Evolutionary conservation across 257 asterid genomes (phyloP).

Genomic region (Solanum phureja): DNA sequence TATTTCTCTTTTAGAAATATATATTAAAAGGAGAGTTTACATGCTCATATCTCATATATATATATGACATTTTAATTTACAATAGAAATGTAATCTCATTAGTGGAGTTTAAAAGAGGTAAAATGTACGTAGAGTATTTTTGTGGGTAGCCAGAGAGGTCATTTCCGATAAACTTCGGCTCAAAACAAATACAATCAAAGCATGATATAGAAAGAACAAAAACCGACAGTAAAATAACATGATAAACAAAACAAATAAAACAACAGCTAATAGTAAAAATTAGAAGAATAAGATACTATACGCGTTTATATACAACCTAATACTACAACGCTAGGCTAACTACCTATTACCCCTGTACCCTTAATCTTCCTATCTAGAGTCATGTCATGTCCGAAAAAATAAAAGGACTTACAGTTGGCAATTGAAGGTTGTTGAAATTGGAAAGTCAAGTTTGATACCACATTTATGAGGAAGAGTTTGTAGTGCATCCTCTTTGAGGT

Average conservation of each 20-base stretch:
- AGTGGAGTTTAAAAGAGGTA: neutral
- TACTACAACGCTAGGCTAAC: neutral
- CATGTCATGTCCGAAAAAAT: neutral
- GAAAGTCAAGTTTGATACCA: neutral
- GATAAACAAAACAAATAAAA: neutral
- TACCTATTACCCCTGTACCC: neutral
- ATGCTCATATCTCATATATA: neutral
- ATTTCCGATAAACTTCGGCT: neutral
- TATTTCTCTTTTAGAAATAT: neutral
- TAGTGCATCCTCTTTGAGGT: constrained; percentile 1
- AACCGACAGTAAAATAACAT: neutral
- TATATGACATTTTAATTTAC: neutral
- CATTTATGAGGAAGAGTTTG: constrained; percentile 6
- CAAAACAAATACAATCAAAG: neutral
- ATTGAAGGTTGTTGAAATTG: neutral
- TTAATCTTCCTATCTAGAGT: neutral
- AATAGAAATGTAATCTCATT: no score
- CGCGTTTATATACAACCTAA: neutral
- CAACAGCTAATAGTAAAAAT: neutral
- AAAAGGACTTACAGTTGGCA: neutral
- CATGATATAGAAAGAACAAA: neutral
- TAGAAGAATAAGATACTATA: neutral
- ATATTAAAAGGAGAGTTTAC: neutral
- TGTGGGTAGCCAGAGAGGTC: neutral
- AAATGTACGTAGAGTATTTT: neutral